Base-by-base conservation (phyloP, 2,329 filamentous ascomycete species). In the Xylariaceae sp. region DNA sequence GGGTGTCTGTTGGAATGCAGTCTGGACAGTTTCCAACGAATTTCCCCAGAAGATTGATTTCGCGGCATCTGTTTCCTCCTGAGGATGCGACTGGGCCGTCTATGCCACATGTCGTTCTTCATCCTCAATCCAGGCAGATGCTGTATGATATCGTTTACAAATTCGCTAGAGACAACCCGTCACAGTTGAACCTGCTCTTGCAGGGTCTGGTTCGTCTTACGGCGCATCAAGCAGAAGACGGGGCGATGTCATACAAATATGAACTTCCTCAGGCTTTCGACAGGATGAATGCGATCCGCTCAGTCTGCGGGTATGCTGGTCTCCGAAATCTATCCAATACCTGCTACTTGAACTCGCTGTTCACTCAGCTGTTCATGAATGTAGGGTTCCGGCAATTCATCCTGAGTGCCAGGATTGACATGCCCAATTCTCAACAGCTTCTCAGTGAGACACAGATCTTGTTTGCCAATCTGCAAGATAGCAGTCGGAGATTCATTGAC, bases 361-460 rank as follows among this genome's bases (percentile, higher is more conserved):
- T 97, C 62, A 93, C 92, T 0, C 94, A 99, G 71, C 83, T 99
- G 0, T 99, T 93, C 77, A 97, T 97, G 91, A 97, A 99, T 70
- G 76, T 89, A 13, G 82, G 85, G 5, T 97, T 99, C 69, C 87
- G 94, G 15, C 81, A 84, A 13, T 96, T 97, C 73, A 89, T 99
- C 66, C 80, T 97, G 61, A 74, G 79, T 58, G 78, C 83, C n/a
- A 74, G 79, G 7, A 76, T 90, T 23, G 73, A 78, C 11, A 83
- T 88, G 62, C 73, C 76, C 0, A 73, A 77, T 10, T 74, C 81
- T 35, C 89, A 94, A 67, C 81, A 78, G 56, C 79, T 97, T 3
- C 82, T 99, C 1, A 78, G 78, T 57, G 85, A 92, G 68, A 92
- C 93, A 0, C 89, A 95, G 67, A 85, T 83, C 35, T 77, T 97